Evolutionary conservation across 257 asterid genomes (phyloP).

Genomic region (Henckelia pumila): DNA sequence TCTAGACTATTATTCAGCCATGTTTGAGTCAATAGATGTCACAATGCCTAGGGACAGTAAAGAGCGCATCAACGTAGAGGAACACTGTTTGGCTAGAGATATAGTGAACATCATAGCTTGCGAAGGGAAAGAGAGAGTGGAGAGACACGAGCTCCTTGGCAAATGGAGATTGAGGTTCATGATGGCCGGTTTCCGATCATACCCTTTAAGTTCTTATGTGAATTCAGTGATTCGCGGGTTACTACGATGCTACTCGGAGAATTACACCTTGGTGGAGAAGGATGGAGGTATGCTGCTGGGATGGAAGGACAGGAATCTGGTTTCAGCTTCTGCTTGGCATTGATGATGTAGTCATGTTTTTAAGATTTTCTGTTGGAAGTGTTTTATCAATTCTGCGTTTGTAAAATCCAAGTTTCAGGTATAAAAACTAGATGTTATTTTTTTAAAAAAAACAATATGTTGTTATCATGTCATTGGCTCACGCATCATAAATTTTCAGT

Average conservation of each 20-base stretch:
- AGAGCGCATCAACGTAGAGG: constrained; percentile 87
- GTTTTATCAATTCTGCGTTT: not conserved
- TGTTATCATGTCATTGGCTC: too few species aligned
- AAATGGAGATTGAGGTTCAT: constrained; percentile 78
- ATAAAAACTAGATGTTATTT: too few species aligned
- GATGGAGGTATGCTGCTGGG: constrained; percentile 86
- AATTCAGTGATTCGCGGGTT: constrained; percentile 71
- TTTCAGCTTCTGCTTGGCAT: constrained; percentile 93
- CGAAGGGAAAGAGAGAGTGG: constrained; percentile 86
- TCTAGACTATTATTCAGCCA: constrained; percentile 71
- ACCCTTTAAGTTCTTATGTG: constrained; percentile 67
- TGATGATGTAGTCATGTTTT: constrained; percentile 21
- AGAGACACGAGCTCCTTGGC: constrained; percentile 84
- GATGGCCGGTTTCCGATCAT: constrained; percentile 84
- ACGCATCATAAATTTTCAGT: too few species aligned
- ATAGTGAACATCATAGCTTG: constrained; percentile 91
- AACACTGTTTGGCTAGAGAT: constrained; percentile 85
- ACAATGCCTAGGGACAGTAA: constrained; percentile 66
- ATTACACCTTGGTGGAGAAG: constrained; percentile 68
- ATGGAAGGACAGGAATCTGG: constrained; percentile 79
- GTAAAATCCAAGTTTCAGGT: not conserved
- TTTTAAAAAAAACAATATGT: too few species aligned
- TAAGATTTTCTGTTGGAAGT: too few species aligned
- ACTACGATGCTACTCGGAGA: constrained; percentile 69
- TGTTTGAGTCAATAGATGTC: constrained; percentile 83